phyloP scores from a whole-genome alignment of 306 rosid species.

The Spatholobus suberectus region DNA sequence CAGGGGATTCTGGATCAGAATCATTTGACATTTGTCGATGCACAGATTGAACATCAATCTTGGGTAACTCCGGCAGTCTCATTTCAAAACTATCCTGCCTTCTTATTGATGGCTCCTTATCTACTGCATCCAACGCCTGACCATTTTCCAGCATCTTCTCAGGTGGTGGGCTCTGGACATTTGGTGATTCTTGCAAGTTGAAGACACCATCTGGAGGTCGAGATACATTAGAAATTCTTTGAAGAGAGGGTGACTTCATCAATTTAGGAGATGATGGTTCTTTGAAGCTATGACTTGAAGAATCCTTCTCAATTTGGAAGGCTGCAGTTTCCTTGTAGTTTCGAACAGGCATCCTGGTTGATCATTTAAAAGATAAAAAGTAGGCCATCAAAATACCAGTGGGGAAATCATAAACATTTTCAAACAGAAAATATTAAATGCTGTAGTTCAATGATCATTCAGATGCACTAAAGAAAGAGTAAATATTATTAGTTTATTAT shows the following conservation, averaged over 20 bases:
- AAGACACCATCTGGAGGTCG: slow-evolving; percentile 67
- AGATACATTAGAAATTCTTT: slow-evolving; percentile 69
- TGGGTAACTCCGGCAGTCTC: slow-evolving; percentile 91
- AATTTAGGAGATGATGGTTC: slow-evolving; percentile 95
- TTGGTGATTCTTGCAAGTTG: slow-evolving; percentile 79
- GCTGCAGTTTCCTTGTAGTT: slow-evolving; percentile 83
- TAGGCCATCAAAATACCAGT: background rate
- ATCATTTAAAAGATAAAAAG: slow-evolving; percentile 24
- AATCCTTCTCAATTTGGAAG: slow-evolving; percentile 92
- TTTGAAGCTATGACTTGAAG: slow-evolving; percentile 79
- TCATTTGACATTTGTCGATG: slow-evolving; percentile 74
- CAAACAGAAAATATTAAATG: slow-evolving; percentile 20
- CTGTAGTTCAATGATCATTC: background rate
- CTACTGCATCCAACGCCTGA: slow-evolving; percentile 65
- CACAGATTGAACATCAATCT: slow-evolving; percentile 83
- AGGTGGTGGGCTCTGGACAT: slow-evolving; percentile 73
- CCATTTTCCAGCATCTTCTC: slow-evolving; percentile 87
- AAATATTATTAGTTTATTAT: slow-evolving; percentile 21
- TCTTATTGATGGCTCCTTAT: slow-evolving; percentile 84
- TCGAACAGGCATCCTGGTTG: slow-evolving; percentile 86
- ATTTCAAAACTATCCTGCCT: slow-evolving; percentile 98
- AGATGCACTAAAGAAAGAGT: slow-evolving; percentile 8
- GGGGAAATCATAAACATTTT: slow-evolving; percentile 4
- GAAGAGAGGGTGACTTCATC: slow-evolving; percentile 92
- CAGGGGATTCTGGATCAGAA: slow-evolving; percentile 95